These are phyloP conservation scores for Fusarium sp. DNA, from an alignment of 2,329 filamentous ascomycete genomes.

Conservation along the genomic window DNA sequence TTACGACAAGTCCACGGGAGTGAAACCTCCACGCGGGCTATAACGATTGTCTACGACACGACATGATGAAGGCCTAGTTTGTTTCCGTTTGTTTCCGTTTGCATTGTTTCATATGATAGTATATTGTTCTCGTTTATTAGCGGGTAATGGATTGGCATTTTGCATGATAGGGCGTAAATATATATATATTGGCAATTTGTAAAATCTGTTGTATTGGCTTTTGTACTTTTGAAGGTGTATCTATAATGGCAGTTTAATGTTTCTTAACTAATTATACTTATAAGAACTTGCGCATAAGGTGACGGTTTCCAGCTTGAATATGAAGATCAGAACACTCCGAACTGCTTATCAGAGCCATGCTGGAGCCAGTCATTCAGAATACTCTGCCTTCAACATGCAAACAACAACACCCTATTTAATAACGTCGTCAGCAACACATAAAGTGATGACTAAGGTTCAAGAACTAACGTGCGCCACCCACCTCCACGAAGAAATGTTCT, in stretches of 20 bases:
- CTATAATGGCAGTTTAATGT: background rate
- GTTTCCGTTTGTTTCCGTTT: slow-evolving; percentile 28
- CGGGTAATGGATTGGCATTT: slow-evolving; percentile 35
- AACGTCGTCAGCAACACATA: background rate
- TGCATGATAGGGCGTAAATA: slow-evolving; percentile 35
- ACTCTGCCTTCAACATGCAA: background rate
- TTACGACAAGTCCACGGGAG: slow-evolving; percentile 34
- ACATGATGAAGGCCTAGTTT: slow-evolving; percentile 24
- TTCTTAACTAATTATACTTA: background rate
- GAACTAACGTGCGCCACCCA: background rate
- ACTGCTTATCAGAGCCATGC: background rate
- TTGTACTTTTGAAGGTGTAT: background rate
- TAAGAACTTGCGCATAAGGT: background rate
- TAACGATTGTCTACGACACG: slow-evolving; percentile 32
- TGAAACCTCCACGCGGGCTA: slow-evolving; percentile 16
- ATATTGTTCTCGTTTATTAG: slow-evolving; percentile 29
- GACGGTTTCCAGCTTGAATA: background rate
- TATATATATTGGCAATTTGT: slow-evolving; percentile 7
- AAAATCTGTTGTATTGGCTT: background rate
- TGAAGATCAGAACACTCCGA: background rate
- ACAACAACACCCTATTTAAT: background rate
- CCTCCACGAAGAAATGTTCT: background rate
- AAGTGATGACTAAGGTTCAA: background rate
- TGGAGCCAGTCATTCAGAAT: background rate
- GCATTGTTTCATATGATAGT: slow-evolving; percentile 6